Evolutionary conservation across 139 green algal genomes (phyloP).

Genomic region (Penium margaritaceum): DNA sequence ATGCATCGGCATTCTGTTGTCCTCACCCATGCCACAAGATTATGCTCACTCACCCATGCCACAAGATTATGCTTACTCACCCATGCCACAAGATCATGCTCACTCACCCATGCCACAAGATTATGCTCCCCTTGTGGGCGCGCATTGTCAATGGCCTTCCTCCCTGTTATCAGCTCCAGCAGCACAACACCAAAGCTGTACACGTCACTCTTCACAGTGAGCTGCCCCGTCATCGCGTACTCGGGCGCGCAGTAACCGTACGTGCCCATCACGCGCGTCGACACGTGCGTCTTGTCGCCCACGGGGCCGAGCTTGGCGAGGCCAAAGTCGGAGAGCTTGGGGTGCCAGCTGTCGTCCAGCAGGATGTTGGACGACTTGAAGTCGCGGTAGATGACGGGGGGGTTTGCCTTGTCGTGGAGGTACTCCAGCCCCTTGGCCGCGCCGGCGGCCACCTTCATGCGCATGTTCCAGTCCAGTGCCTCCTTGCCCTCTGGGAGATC

Average conservation of each 20-base stretch:
- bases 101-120: slow-evolving; percentile 48
- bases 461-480: slow-evolving; percentile 39
- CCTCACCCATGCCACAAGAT: background rate
- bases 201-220: slow-evolving; percentile 50
- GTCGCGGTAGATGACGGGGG: slow-evolving; percentile 58
- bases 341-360: slow-evolving; percentile 61
- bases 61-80: background rate
- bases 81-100: background rate
- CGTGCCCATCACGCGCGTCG: slow-evolving; percentile 49
- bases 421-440: slow-evolving; percentile 46
- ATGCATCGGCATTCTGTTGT: background rate
- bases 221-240: slow-evolving; percentile 42
- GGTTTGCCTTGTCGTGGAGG: slow-evolving; percentile 50
- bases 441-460: slow-evolving; percentile 40
- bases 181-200: slow-evolving; percentile 55
- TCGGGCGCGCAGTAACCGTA: slow-evolving; percentile 77
- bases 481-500: slow-evolving; percentile 26
- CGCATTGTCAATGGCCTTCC: slow-evolving; percentile 46
- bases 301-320: slow-evolving; percentile 48
- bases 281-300: slow-evolving; percentile 47
- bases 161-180: slow-evolving; percentile 58
- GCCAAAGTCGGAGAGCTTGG: slow-evolving; percentile 73
- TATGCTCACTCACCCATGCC: background rate
- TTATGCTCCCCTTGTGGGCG: slow-evolving; percentile 40
- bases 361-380: slow-evolving; percentile 59